Evolutionary conservation across 495 filamentous ascomycete species (phyloP).

Genomic region (Evansstolkia leycettana): DNA sequence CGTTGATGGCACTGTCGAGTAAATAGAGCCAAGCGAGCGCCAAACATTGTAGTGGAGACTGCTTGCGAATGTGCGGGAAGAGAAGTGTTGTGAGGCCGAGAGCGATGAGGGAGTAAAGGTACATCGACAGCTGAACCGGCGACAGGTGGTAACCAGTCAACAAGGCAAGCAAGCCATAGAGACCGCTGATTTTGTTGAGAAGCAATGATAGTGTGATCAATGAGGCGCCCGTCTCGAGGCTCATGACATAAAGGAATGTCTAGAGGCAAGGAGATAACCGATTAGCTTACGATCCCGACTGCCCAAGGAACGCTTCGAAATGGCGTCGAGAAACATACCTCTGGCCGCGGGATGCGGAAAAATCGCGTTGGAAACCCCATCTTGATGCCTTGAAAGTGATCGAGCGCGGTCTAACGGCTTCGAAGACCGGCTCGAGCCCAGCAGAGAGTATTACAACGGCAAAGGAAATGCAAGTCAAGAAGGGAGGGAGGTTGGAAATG

Average conservation of each 20-base stretch:
- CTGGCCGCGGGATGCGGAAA: conserved; percentile 47
- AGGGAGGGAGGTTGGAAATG: not conserved
- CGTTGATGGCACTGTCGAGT: conserved; percentile 68
- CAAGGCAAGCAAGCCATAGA: conserved; percentile 81
- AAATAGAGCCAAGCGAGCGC: conserved; percentile 65
- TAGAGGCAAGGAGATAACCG: conserved; percentile 14
- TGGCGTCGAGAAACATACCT: conserved; percentile 22
- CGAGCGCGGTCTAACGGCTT: not conserved
- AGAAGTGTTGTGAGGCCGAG: conserved; percentile 50
- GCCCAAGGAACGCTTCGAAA: not conserved
- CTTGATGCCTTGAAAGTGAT: conserved; percentile 12
- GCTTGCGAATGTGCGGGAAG: conserved; percentile 57
- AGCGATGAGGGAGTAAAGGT: conserved; percentile 66
- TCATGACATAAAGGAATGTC: conserved; percentile 75
- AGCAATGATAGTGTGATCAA: conserved; percentile 66
- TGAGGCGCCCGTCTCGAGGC: conserved; percentile 73
- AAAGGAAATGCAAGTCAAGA: conserved; percentile 1
- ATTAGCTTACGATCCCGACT: not conserved
- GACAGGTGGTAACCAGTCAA: conserved; percentile 60
- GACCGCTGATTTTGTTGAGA: conserved; percentile 77
- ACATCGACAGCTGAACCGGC: conserved; percentile 62
- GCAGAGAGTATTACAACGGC: not conserved
- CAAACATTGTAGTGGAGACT: conserved; percentile 54
- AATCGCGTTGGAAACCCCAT: conserved; percentile 39
- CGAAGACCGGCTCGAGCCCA: not conserved